Evolutionary conservation across 148 eudicot genomes (phyloP), one percentile per base, ranked within the genome.

Genomic region (Rhododendron molle): DNA sequence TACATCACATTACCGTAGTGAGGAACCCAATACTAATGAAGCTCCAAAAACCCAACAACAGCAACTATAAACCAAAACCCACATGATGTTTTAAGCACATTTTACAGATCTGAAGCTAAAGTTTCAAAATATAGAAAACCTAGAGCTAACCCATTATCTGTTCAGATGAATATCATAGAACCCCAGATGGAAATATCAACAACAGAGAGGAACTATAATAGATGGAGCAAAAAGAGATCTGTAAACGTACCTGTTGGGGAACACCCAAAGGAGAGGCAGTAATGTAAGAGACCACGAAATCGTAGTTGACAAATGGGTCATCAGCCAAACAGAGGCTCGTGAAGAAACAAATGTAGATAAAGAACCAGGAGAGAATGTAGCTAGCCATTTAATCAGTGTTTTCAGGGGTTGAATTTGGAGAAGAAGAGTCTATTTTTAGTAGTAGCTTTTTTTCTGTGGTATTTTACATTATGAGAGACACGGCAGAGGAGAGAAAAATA

Each of bases 241-340:
- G 44, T 20, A 65, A 58, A n/a, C 30, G 65, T 26, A 89, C 94
- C 94, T 92, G 92, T 84, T 92, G 94, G 26, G 94, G 92, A 3
- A 92, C 91, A 84, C 94, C 94, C 67, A 92, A 90, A 80, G 98
- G 99, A 89, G 99, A 95, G 85, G 95, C 99, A 81, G 98, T 94
- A 40, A 97, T 95, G 93, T 97, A 97, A 47, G 98, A 92, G 83
- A 95, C 92, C 81, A 87, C 95, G 87, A 97, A 94, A 11, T 97
- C 86, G 85, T 84, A 92, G 88, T 76, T 88, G 28, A 87, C 92
- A 90, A 69, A 85, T 18, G 98, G 93, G 89, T 97, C 99, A n/a
- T 69, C 96, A 87, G 98, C 99, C 81, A 85, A 90, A 85, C 90
- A 88, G 43, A 89, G 88, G 89, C 87, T 86, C 60, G 90, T 73